phyloP scores from a whole-genome alignment of 2,329 filamentous ascomycete species.

The Tolypocladium ovalisporum region DNA sequence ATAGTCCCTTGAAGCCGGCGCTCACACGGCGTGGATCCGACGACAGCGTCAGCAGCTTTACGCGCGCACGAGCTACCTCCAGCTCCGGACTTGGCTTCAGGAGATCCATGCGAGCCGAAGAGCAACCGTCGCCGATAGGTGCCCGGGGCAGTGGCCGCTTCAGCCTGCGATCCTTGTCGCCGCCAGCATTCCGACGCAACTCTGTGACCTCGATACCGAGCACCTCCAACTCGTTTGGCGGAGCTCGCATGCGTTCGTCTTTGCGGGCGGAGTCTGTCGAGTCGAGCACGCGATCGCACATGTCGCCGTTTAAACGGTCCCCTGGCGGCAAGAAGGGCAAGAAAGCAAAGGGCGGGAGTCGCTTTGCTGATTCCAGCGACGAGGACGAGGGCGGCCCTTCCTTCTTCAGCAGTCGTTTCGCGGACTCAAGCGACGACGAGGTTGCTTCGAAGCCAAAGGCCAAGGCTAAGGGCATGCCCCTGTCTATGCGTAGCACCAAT shows the following conservation, averaged over 20 bases:
- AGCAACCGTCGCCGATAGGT: constrained; percentile 17
- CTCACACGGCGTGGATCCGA: constrained; percentile 48
- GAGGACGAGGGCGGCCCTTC: constrained; percentile 31
- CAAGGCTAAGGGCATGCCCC: constrained; percentile 22
- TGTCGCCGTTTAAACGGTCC: constrained; percentile 32
- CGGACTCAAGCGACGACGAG: constrained; percentile 14
- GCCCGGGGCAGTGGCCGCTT: constrained; percentile 43
- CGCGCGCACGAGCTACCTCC: constrained; percentile 41
- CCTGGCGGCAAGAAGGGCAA: constrained; percentile 23
- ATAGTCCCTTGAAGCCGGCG: constrained; percentile 16
- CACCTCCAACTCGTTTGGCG: constrained; percentile 11
- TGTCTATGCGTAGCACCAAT: constrained; percentile 16
- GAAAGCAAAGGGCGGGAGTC: constrained; percentile 30
- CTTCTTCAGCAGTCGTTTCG: constrained; percentile 49
- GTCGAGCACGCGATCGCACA: constrained; percentile 22
- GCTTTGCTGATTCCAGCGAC: constrained; percentile 54
- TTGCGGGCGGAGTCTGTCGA: constrained; percentile 29
- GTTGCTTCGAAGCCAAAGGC: constrained; percentile 6
- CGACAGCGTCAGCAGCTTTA: constrained; percentile 75
- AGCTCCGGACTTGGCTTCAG: constrained; percentile 51
- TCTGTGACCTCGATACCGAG: constrained; percentile 27
- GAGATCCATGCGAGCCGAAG: constrained; percentile 54
- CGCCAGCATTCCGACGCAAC: constrained; percentile 38
- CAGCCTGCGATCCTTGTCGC: constrained; percentile 61
- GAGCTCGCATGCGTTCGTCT: constrained; percentile 31